A percentile compares a stretch with the other conserved stretches of the same genome.
These are phyloP conservation scores for Hymenoscyphus repandus DNA, from an alignment of 2,329 filamentous ascomycete species.

Conservation along the genomic window DNA sequence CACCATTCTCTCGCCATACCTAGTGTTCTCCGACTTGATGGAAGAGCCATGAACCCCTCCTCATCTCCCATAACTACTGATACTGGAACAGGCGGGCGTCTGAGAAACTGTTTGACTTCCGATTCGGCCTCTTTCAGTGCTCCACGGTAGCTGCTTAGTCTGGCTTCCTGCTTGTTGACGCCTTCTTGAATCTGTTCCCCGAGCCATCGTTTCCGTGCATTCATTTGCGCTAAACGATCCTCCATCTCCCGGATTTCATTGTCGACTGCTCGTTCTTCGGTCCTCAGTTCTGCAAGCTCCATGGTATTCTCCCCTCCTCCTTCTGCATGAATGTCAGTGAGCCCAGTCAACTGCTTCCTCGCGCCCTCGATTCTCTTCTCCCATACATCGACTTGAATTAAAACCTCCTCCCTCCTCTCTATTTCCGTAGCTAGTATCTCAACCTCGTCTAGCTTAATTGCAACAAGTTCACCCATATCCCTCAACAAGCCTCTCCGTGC, in stretches of 20 bases:
- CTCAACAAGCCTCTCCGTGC: slow-evolving; percentile 61
- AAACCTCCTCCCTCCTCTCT: slow-evolving; percentile 48
- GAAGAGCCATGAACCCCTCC: slow-evolving; percentile 49
- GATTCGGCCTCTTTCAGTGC: slow-evolving; percentile 61
- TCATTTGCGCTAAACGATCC: slow-evolving; percentile 55
- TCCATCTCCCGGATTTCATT: slow-evolving; percentile 62
- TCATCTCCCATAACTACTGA: slow-evolving; percentile 28
- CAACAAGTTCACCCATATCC: slow-evolving; percentile 58
- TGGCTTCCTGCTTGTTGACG: slow-evolving; percentile 62
- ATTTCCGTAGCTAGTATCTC: slow-evolving; percentile 53
- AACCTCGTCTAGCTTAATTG: slow-evolving; percentile 65
- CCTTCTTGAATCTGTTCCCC: slow-evolving; percentile 56
- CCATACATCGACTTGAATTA: slow-evolving; percentile 53
- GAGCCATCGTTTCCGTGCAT: slow-evolving; percentile 54
- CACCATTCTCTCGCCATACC: slow-evolving; percentile 70
- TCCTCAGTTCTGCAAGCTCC: slow-evolving; percentile 55
- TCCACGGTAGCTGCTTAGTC: slow-evolving; percentile 65
- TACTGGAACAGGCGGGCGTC: slow-evolving; percentile 41
- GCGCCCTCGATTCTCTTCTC: slow-evolving; percentile 35
- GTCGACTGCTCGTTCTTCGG: slow-evolving; percentile 50
- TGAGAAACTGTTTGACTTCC: slow-evolving; percentile 55
- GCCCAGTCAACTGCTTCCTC: slow-evolving; percentile 46
- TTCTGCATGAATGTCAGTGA: slow-evolving; percentile 44
- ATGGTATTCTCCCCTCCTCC: slow-evolving; percentile 46
- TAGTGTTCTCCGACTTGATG: slow-evolving; percentile 59